These are phyloP conservation scores for Candida krabiensis DNA, from an alignment of 805 yeast genomes.

Conservation along the genomic window DNA sequence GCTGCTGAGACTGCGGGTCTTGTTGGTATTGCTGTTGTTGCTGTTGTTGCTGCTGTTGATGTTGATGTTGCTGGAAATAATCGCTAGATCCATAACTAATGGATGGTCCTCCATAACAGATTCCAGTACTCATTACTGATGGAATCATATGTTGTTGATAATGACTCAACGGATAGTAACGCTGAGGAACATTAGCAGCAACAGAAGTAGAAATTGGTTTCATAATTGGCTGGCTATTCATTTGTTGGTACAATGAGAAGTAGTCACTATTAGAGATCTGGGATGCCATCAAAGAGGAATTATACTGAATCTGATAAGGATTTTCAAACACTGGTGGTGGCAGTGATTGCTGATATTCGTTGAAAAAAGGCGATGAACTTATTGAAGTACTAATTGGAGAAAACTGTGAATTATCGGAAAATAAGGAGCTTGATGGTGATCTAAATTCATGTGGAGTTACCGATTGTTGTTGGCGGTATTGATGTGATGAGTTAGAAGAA, in stretches of 20 bases:
- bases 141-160: conserved; percentile 16
- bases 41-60: conserved; percentile 6
- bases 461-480: conserved; percentile 6
- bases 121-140: conserved; percentile 17
- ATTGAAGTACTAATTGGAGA: conserved; percentile 25
- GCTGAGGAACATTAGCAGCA: conserved; percentile 14
- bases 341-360: conserved; percentile 18
- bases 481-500: conserved; percentile 5
- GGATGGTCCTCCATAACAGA: conserved; percentile 9
- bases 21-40: conserved; percentile 10
- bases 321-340: conserved; percentile 25
- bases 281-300: conserved; percentile 13
- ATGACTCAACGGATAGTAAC: conserved; percentile 19
- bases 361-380: conserved; percentile 26
- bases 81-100: conserved; percentile 2
- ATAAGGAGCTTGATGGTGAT: conserved; percentile 23
- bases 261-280: conserved; percentile 13
- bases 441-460: conserved; percentile 14
- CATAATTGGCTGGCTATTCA: conserved; percentile 12
- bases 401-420: conserved; percentile 21
- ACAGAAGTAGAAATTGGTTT: conserved; percentile 6
- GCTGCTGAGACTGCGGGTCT: conserved; percentile 7
- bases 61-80: conserved; percentile 2
- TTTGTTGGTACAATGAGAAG: conserved; percentile 17
- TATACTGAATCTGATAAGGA: conserved; percentile 25